Evolutionary conservation across 345 rosid species (phyloP).

Genomic region (Hypericum androsaemum): DNA sequence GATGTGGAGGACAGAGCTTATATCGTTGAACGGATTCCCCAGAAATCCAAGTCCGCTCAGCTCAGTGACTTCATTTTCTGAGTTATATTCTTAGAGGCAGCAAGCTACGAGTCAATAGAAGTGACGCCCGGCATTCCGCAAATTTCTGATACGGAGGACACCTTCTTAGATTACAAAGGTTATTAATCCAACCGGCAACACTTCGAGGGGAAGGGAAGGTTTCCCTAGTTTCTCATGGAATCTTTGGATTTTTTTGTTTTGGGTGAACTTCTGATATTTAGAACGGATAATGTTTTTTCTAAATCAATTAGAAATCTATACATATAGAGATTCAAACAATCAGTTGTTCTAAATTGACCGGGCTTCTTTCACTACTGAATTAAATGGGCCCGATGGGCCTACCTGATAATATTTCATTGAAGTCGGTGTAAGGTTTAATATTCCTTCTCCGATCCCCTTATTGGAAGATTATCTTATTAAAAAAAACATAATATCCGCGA

Average conservation of each 20-base stretch:
- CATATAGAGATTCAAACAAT: background rate
- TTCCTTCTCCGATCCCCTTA: too few relatives aligned
- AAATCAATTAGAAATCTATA: background rate
- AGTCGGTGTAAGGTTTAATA: too few relatives aligned
- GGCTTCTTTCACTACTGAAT: too few relatives aligned
- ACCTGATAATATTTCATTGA: too few relatives aligned
- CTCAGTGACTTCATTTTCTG: constrained; percentile 57
- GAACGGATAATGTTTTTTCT: background rate
- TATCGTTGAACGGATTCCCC: constrained; percentile 20
- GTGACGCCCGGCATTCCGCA: background rate
- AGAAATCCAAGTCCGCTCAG: constrained; percentile 23
- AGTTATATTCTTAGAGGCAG: constrained; percentile 4
- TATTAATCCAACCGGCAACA: background rate
- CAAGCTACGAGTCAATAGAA: background rate
- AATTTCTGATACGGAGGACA: too few relatives aligned
- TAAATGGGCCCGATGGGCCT: too few relatives aligned
- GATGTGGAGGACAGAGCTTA: constrained; percentile 37
- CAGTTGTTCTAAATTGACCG: background rate
- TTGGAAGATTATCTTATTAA: too few relatives aligned
- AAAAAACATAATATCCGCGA: too few relatives aligned
- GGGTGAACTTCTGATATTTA: background rate
- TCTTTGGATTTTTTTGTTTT: too few relatives aligned
- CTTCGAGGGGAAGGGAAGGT: too few relatives aligned
- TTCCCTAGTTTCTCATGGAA: too few relatives aligned
- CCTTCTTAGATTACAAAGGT: background rate